Conservation (phyloP, 2,329 filamentous ascomycete species). For the Colletotrichum karsti region DNA sequence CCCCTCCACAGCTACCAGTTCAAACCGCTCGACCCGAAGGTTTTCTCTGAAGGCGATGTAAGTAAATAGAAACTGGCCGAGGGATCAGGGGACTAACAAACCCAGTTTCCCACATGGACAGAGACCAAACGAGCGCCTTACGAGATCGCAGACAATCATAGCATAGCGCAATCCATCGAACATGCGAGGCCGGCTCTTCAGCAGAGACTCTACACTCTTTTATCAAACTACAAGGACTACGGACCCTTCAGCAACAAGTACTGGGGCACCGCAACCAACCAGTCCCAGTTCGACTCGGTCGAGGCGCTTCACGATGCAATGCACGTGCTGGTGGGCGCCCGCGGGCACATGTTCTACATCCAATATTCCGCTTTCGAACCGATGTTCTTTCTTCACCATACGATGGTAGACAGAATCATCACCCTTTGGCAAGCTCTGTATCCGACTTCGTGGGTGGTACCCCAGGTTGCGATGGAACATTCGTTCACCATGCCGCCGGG, state of each 20-base stretch:
- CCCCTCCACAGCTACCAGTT: conserved; percentile 70
- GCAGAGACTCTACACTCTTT: conserved; percentile 72
- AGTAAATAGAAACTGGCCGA: conserved; percentile 38
- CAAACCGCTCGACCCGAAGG: conserved; percentile 64
- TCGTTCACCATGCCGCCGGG: conserved; percentile 69
- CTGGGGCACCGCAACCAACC: conserved; percentile 58
- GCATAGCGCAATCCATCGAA: conserved; percentile 61
- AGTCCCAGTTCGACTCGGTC: conserved; percentile 67
- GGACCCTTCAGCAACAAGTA: conserved; percentile 75
- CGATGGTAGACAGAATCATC: conserved; percentile 78
- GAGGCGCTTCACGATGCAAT: conserved; percentile 72
- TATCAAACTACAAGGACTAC: conserved; percentile 74
- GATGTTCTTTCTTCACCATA: conserved; percentile 80
- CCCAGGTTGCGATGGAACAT: conserved; percentile 60
- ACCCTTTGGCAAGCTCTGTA: conserved; percentile 82
- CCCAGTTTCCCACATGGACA: conserved; percentile 66
- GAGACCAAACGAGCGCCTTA: conserved; percentile 50
- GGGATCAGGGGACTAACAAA: background rate
- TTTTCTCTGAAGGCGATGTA: conserved; percentile 69
- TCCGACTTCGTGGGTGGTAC: conserved; percentile 71
- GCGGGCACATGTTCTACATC: conserved; percentile 76
- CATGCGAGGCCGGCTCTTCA: conserved; percentile 60
- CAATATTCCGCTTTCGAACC: conserved; percentile 83
- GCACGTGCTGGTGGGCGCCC: conserved; percentile 65
- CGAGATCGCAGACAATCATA: conserved; percentile 63